A percentile compares a stretch with the other conserved stretches of the same genome.
Conservation (phyloP, 345 rosid species). For the Eucalyptus marginata region DNA sequence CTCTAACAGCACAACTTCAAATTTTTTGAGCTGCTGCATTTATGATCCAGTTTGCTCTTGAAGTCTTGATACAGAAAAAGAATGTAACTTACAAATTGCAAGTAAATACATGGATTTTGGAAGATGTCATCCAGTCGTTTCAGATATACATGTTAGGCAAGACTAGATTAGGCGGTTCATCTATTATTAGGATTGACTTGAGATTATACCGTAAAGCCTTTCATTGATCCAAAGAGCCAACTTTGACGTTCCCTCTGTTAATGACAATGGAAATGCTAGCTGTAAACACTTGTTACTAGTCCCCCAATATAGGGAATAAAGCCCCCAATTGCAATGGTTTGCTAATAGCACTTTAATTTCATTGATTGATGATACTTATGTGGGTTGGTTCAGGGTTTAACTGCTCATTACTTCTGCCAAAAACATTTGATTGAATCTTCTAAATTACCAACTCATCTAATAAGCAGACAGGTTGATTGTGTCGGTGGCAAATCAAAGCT, state of each 20-base stretch:
- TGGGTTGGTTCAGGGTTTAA: neutral
- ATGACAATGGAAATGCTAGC: neutral
- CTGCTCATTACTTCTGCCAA: neutral
- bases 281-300: neutral
- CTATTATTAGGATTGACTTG: neutral
- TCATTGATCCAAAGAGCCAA: neutral
- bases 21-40: neutral
- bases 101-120: neutral
- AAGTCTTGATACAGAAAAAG: neutral
- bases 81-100: neutral
- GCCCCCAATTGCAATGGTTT: neutral
- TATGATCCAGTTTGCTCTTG: neutral
- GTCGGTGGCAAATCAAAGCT: neutral
- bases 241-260: neutral
- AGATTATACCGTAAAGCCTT: neutral
- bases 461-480: neutral
- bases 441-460: neutral
- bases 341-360: neutral
- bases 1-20: neutral
- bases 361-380: neutral
- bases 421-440: neutral
- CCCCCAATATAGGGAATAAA: neutral
- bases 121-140: neutral
- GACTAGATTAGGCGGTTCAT: neutral
- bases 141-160: neutral